Base-by-base conservation (phyloP, 129 eudicot species). In the Flaveria ramosissima region DNA sequence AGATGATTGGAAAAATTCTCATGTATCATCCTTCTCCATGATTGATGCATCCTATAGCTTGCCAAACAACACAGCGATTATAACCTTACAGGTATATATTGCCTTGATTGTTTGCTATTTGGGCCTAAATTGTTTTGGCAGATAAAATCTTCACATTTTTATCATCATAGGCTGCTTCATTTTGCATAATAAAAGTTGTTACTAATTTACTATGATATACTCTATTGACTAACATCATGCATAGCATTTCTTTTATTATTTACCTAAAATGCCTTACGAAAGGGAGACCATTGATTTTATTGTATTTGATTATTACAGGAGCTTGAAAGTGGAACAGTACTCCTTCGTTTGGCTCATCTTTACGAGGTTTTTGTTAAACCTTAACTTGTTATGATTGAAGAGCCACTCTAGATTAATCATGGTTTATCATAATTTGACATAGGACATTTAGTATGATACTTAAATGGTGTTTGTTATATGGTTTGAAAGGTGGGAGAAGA, bases 331-430 rank as follows among this genome's bases (percentile, higher is more conserved):
- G 97, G 98, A 70, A 72, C 73, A 87, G 86, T 87, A 64, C 93
- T 94, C 67, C 89, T 94, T 65, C 97, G 98, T 30, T 79, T 94
- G 89, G 98, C 97, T 83, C 97, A 94, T 85, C 80, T 94, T 70
- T 94, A 87, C 6, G 97, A 94, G 98, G 98, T 94, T 66, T 73
- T 41, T 48, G 27, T 71, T 84, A 39, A 27, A n/a, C 20, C 78
- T 75, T 10, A 9, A 26, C 36, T 6, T 46, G 10, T 15, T 67
- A 52, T 30, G 20, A 57, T 55, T 60, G 43, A 56, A 68, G 68
- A 30, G 8, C 52, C 41, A 61, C 21, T 24, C 3, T 45, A 45
- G 50, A 59, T 27, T 13, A 59, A 20, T 12, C 39, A 3, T 41
- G 7, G n/a, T 59, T 73, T 7, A 23, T 45, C 17, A 63, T 45